These are phyloP conservation scores for Trametes cinnabarina DNA, from an alignment of 768 basidiomycete genomes.

Conservation along the genomic window DNA sequence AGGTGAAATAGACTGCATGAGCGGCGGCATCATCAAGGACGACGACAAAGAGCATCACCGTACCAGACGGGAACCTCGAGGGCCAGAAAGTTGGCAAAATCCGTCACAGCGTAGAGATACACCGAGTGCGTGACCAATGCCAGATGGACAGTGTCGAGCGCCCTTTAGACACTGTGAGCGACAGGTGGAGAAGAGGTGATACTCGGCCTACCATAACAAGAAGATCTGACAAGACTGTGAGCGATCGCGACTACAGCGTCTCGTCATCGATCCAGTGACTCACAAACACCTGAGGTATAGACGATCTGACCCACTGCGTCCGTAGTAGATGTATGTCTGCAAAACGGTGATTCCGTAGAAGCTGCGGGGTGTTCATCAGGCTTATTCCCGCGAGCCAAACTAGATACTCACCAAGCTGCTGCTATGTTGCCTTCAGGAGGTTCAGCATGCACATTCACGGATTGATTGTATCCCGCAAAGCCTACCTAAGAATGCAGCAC, in stretches of 20 bases:
- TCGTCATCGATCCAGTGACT: background rate
- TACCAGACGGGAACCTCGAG: slow-evolving; percentile 22
- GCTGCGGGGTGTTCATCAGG: slow-evolving; percentile 5
- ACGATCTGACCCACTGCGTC: slow-evolving; percentile 5
- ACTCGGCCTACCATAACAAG: slow-evolving; percentile 12
- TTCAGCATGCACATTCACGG: background rate
- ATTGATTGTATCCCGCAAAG: background rate
- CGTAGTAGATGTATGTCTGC: slow-evolving; percentile 22
- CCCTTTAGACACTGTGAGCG: slow-evolving; percentile 8
- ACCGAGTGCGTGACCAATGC: slow-evolving; percentile 17
- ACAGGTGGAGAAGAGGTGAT: too few relatives aligned
- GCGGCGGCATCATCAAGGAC: background rate
- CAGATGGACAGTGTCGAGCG: slow-evolving; percentile 21
- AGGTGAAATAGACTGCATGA: background rate
- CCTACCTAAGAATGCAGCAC: slow-evolving; percentile 21
- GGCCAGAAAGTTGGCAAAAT: slow-evolving; percentile 22
- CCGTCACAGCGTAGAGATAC: slow-evolving; percentile 27
- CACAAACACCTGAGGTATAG: slow-evolving; percentile 12
- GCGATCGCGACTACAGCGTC: background rate
- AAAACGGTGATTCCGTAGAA: slow-evolving; percentile 23
- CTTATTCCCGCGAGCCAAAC: too few relatives aligned
- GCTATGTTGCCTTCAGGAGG: slow-evolving; percentile 8
- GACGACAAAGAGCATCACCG: background rate
- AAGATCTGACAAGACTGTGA: slow-evolving; percentile 18
- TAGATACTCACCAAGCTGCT: slow-evolving; percentile 13